phyloP scores from a whole-genome alignment of 2,329 filamentous ascomycete genomes.

The Acephala macrosclerotiorum region DNA sequence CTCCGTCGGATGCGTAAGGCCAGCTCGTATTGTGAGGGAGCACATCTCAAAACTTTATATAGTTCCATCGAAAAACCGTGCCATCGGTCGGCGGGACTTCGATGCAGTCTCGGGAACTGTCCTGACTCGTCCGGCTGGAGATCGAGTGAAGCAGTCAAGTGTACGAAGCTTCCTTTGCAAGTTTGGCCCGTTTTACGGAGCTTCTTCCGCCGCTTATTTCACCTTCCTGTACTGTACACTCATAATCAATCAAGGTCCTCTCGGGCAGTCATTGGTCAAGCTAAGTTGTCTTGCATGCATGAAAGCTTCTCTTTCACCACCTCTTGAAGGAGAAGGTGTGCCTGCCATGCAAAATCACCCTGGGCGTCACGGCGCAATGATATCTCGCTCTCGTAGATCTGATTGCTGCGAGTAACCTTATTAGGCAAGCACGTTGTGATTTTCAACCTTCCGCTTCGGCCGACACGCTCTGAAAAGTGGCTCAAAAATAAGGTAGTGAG shows the following conservation, averaged over 20 bases:
- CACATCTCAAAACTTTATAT: neutral
- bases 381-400: neutral
- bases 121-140: neutral
- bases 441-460: neutral
- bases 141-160: neutral
- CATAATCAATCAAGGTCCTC: neutral
- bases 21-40: neutral
- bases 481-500: slow-evolving; percentile 1
- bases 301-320: neutral
- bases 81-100: neutral
- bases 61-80: neutral
- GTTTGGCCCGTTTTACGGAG: neutral
- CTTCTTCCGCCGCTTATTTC: neutral
- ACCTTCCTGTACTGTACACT: neutral
- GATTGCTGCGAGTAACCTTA: slow-evolving; percentile 1
- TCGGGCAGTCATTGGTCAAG: neutral
- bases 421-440: neutral
- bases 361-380: neutral
- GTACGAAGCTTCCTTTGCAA: neutral
- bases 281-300: neutral
- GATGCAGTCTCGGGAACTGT: neutral
- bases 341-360: neutral
- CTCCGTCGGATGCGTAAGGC: neutral
- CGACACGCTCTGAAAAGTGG: neutral
- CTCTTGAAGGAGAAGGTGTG: neutral